These are phyloP conservation scores for Komagataella ulmi DNA, from an alignment of 805 yeast genomes.

Conservation along the genomic window DNA sequence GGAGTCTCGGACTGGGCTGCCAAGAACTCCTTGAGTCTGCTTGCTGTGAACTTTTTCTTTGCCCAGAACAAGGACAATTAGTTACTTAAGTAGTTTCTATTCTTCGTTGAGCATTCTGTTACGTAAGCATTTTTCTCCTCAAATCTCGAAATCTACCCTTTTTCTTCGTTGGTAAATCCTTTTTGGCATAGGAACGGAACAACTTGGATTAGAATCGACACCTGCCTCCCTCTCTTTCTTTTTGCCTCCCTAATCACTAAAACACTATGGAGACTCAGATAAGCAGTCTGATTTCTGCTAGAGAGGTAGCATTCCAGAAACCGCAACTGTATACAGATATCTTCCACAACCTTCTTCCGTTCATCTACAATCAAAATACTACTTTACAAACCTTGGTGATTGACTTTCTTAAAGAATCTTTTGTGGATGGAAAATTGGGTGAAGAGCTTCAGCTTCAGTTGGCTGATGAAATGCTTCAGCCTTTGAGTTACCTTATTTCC, in stretches of 20 bases:
- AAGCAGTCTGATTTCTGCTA: slow-evolving; percentile 5
- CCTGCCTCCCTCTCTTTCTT: neutral
- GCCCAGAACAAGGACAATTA: slow-evolving; percentile 43
- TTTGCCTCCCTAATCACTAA: neutral
- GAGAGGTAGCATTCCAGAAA: slow-evolving; percentile 5
- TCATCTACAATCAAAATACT: neutral
- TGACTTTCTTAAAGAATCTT: slow-evolving; percentile 2
- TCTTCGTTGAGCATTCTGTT: too few species aligned
- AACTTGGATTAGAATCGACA: neutral
- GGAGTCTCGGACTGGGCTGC: slow-evolving; percentile 70
- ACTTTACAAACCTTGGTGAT: neutral
- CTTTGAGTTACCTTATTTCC: slow-evolving; percentile 1
- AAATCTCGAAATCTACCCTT: neutral
- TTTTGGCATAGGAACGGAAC: neutral
- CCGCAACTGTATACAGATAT: slow-evolving; percentile 2
- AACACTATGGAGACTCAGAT: slow-evolving; percentile 1
- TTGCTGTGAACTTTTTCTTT: slow-evolving; percentile 71
- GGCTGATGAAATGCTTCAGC: neutral
- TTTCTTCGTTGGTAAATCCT: neutral
- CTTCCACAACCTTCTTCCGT: neutral
- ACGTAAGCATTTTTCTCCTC: neutral
- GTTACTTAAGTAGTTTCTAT: neutral
- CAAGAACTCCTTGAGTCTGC: slow-evolving; percentile 46
- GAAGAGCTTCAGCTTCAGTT: neutral
- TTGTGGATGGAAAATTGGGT: neutral